These are phyloP conservation scores for Agroathelia rolfsii DNA, from an alignment of 1,284 basidiomycete genomes.

Conservation along the genomic window DNA sequence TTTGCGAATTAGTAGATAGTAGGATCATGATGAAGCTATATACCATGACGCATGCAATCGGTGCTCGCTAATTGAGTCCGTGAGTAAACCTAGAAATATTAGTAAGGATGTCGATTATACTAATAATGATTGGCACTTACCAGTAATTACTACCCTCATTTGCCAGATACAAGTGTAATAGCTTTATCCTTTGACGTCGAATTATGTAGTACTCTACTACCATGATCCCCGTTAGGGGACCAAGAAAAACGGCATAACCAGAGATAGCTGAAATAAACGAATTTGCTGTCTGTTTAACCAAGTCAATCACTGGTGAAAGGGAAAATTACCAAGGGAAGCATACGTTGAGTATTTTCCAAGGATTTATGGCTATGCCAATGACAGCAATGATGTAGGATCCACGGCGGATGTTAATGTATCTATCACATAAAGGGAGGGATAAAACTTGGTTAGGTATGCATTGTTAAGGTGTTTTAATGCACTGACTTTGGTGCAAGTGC, in stretches of 20 bases:
- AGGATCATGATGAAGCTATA: constrained; percentile 2
- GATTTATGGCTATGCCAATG: constrained; percentile 22
- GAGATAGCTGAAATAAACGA: constrained; percentile 23
- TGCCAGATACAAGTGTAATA: constrained; percentile 20
- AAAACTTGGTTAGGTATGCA: background rate
- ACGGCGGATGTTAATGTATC: constrained; percentile 20
- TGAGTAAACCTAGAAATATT: constrained; percentile 16
- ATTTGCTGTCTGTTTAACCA: constrained; percentile 23
- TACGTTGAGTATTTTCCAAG: constrained; percentile 23
- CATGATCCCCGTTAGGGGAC: constrained; percentile 23
- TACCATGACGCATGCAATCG: constrained; percentile 20
- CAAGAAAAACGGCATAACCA: constrained; percentile 21
- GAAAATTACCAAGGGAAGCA: background rate
- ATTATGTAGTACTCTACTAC: constrained; percentile 21
- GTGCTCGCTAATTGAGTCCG: constrained; percentile 21
- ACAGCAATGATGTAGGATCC: constrained; percentile 21
- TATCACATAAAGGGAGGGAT: constrained; percentile 1
- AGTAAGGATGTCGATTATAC: background rate
- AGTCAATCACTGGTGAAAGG: background rate
- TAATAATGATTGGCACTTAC: too few relatives aligned
- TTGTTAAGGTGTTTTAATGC: too few relatives aligned
- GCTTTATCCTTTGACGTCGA: constrained; percentile 15
- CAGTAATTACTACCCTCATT: constrained; percentile 19
- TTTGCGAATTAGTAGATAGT: background rate
- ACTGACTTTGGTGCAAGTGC: constrained; percentile 15